Percentiles rank a stretch among this genome's conserved stretches.
Evolutionary conservation across 169 alveolate species (phyloP).

Genomic region (Cyclospora cayetanensis): DNA sequence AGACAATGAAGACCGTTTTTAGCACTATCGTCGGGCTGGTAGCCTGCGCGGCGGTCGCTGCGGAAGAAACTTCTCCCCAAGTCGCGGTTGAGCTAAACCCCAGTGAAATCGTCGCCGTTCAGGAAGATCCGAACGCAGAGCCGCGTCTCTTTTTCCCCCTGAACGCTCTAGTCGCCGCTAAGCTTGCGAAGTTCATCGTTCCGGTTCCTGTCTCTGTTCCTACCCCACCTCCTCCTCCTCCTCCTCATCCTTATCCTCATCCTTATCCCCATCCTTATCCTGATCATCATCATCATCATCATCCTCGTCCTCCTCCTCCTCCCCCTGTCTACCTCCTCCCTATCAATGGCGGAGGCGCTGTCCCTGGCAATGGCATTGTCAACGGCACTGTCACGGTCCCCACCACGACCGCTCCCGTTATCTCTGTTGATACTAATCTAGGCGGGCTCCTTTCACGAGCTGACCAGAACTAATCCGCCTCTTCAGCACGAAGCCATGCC

Average conservation of each 20-base stretch:
- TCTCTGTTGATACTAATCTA: too few species aligned
- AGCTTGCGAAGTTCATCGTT: not conserved
- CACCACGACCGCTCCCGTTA: not conserved
- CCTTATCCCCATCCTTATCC: not conserved
- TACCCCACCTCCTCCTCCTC: not conserved
- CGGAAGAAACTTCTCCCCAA: not conserved
- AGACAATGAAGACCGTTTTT: not conserved
- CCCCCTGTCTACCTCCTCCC: not conserved
- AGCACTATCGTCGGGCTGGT: not conserved
- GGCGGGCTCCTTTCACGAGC: too few species aligned
- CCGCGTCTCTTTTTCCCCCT: slow-evolving; percentile 40
- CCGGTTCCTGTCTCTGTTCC: not conserved
- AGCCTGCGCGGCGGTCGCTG: slow-evolving; percentile 4
- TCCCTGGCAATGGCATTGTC: too few species aligned
- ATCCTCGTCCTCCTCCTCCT: not conserved
- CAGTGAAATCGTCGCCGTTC: not conserved
- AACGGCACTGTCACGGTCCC: not conserved
- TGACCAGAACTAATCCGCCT: too few species aligned
- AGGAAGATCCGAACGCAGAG: not conserved
- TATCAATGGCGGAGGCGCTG: too few species aligned
- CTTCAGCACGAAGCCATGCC: too few species aligned
- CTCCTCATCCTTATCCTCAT: not conserved
- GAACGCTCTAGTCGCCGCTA: slow-evolving; percentile 18
- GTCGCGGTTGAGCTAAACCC: slow-evolving; percentile 8
- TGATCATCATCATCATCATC: not conserved